These are phyloP conservation scores for Durotheca rogersii DNA, from an alignment of 495 filamentous ascomycete genomes.

Conservation along the genomic window DNA sequence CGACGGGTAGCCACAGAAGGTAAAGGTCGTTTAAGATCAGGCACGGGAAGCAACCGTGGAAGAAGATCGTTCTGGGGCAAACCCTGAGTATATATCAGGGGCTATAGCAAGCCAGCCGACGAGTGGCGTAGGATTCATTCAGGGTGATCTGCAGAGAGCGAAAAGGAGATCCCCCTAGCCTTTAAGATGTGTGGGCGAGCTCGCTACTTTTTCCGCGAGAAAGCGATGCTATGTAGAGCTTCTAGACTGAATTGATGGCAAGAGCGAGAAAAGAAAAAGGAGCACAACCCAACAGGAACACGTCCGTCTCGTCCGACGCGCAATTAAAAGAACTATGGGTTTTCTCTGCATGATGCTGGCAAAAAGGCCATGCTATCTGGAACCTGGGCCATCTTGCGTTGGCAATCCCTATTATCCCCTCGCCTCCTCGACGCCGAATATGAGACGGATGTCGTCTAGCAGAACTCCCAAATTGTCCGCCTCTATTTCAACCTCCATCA, in stretches of 20 bases:
- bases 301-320: constrained; percentile 18
- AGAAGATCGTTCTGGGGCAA: constrained; percentile 19
- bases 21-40: not conserved
- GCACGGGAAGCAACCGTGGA: constrained; percentile 17
- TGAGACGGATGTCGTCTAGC: constrained; percentile 22
- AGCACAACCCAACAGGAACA: constrained; percentile 21
- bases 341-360: constrained; percentile 17
- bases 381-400: constrained; percentile 17
- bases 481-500: constrained; percentile 6
- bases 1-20: constrained; percentile 13
- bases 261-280: constrained; percentile 23
- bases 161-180: constrained; percentile 2
- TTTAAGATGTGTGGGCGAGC: constrained; percentile 23
- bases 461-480: constrained; percentile 9
- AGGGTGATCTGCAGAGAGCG: constrained; percentile 22
- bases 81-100: constrained; percentile 28
- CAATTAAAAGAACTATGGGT: constrained; percentile 18
- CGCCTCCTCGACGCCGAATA: constrained; percentile 20
- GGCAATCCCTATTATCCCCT: constrained; percentile 23
- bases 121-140: constrained; percentile 23
- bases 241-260: constrained; percentile 16
- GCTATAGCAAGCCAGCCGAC: constrained; percentile 20
- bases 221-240: constrained; percentile 11
- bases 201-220: constrained; percentile 21
- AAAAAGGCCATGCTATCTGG: constrained; percentile 25